Percentiles rank a stretch among this genome's conserved stretches.
phyloP scores from a whole-genome alignment of 2,329 filamentous ascomycete genomes.

The Botrytis pseudocinerea region DNA sequence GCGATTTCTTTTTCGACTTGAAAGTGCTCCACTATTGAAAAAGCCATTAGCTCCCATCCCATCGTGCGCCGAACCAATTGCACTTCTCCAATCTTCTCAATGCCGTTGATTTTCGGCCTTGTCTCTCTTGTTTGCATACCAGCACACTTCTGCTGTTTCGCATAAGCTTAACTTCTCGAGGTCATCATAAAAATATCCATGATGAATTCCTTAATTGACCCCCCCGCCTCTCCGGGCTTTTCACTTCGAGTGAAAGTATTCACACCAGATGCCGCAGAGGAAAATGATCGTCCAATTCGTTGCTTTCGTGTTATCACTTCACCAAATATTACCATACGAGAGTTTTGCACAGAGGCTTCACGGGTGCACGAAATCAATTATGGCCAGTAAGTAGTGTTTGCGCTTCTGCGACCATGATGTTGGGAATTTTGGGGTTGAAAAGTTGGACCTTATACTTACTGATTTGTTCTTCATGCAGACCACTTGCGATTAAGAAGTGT shows the following conservation, averaged over 20 bases:
- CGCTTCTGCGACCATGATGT: not conserved
- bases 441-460: not conserved
- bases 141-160: not conserved
- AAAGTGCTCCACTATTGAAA: constrained; percentile 18
- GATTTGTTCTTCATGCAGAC: constrained; percentile 27
- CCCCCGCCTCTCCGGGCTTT: constrained; percentile 35
- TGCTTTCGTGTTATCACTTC: constrained; percentile 38
- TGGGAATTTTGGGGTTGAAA: not conserved
- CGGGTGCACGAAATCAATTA: constrained; percentile 40
- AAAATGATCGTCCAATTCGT: constrained; percentile 34
- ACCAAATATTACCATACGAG: constrained; percentile 37
- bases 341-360: constrained; percentile 39
- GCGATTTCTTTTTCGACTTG: not conserved
- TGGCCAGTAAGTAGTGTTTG: constrained; percentile 35
- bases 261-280: constrained; percentile 29
- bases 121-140: constrained; percentile 12
- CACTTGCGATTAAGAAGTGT: constrained; percentile 39
- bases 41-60: not conserved
- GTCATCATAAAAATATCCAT: not conserved
- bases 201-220: constrained; percentile 32
- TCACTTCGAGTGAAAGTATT: constrained; percentile 40
- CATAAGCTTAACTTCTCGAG: constrained; percentile 8
- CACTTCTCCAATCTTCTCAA: constrained; percentile 3
- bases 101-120: constrained; percentile 8
- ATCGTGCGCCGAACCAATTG: not conserved